Conservation (phyloP, 225 moss, liverwort and hornwort species). For the Sphagnum tenellum region DNA sequence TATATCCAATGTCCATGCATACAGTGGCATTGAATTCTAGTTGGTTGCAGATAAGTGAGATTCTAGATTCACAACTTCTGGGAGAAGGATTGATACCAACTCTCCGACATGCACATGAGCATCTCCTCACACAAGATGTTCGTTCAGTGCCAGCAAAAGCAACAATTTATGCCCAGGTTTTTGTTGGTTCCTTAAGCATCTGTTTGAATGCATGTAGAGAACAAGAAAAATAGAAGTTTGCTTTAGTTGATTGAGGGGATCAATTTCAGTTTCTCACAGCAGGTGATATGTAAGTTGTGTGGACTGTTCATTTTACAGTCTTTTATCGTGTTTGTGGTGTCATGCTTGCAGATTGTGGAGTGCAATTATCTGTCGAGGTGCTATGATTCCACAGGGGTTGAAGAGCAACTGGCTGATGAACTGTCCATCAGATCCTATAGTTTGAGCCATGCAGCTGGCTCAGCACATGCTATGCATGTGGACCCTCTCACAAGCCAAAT, state of each 20-base stretch:
- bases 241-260: too few species aligned
- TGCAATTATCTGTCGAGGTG: conserved; percentile 70
- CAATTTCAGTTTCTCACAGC: too few species aligned
- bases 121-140: conserved; percentile 59
- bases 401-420: conserved; percentile 57
- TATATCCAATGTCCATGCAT: not conserved
- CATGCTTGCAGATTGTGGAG: conserved; percentile 58
- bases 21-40: not conserved
- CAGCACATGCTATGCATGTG: conserved; percentile 57
- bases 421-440: conserved; percentile 25
- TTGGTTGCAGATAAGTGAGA: conserved; percentile 62
- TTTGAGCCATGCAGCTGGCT: conserved; percentile 24
- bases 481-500: conserved; percentile 46
- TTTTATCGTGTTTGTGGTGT: too few species aligned
- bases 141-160: conserved; percentile 68
- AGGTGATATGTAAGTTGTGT: too few species aligned
- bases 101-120: conserved; percentile 71
- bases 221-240: too few species aligned
- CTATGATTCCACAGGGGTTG: conserved; percentile 59
- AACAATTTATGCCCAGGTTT: conserved; percentile 69
- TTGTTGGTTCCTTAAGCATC: not conserved
- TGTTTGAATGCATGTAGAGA: too few species aligned
- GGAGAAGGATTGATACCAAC: conserved; percentile 93
- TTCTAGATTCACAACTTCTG: conserved; percentile 85
- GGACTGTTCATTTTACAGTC: too few species aligned